phyloP scores from a whole-genome alignment of 2,329 filamentous ascomycete genomes.

The Bipolaris gigantea region DNA sequence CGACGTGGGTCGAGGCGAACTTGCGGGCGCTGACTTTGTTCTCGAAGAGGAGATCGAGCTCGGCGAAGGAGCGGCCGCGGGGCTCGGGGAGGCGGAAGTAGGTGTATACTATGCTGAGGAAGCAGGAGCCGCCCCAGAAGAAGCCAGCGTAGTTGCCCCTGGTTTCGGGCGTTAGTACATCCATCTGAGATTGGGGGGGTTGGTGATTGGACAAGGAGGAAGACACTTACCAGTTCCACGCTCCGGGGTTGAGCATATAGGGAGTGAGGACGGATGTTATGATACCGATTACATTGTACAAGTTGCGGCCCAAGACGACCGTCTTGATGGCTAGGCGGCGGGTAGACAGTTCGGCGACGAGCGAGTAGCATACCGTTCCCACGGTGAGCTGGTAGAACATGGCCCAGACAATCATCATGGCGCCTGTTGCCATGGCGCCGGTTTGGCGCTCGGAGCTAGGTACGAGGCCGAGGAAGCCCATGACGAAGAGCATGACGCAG shows the following conservation, averaged over 20 bases:
- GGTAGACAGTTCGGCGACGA: slow-evolving; percentile 82
- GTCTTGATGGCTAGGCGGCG: slow-evolving; percentile 88
- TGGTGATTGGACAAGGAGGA: too few species aligned
- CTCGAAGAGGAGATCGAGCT: slow-evolving; percentile 85
- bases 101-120: slow-evolving; percentile 77
- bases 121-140: slow-evolving; percentile 83
- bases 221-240: slow-evolving; percentile 66
- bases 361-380: slow-evolving; percentile 85
- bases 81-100: slow-evolving; percentile 84
- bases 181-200: neutral
- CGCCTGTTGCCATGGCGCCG: slow-evolving; percentile 75
- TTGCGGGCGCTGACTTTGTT: slow-evolving; percentile 69
- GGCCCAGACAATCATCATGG: slow-evolving; percentile 65
- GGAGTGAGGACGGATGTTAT: slow-evolving; percentile 80
- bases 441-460: slow-evolving; percentile 60
- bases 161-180: neutral
- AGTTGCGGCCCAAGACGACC: slow-evolving; percentile 78
- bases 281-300: slow-evolving; percentile 78
- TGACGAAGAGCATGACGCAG: slow-evolving; percentile 74
- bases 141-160: slow-evolving; percentile 83
- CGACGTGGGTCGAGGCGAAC: slow-evolving; percentile 62
- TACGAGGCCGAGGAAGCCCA: slow-evolving; percentile 81
- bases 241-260: slow-evolving; percentile 87
- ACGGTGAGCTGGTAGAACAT: slow-evolving; percentile 79
- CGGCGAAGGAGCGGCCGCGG: slow-evolving; percentile 77